Percentiles rank a stretch among this genome's conserved stretches.
Conservation (phyloP, 225 moss, liverwort and hornwort species). For the Lunularia cruciata region DNA sequence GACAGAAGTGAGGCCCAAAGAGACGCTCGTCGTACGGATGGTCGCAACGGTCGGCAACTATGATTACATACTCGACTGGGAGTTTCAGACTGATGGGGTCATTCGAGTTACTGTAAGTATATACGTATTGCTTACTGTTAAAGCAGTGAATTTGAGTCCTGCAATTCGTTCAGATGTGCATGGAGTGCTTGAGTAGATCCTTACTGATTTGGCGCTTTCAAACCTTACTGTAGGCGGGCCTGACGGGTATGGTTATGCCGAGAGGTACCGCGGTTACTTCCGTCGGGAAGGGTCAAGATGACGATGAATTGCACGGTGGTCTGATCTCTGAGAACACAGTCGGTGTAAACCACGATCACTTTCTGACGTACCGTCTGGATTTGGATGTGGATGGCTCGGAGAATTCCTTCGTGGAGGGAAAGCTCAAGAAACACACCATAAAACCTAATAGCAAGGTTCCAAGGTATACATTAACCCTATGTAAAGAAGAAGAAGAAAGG, state of each 20-base stretch:
- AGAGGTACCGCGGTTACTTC: conserved; percentile 31
- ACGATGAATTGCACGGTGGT: conserved; percentile 39
- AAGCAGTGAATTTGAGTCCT: neutral
- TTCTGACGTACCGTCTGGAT: conserved; percentile 54
- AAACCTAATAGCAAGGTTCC: neutral
- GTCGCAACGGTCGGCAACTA: conserved; percentile 60
- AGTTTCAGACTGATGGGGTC: conserved; percentile 69
- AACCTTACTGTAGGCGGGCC: conserved; percentile 54
- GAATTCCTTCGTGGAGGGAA: conserved; percentile 58
- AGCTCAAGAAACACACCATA: conserved; percentile 37
- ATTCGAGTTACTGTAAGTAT: conserved; percentile 50
- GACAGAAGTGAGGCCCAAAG: conserved; percentile 50
- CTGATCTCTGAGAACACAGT: conserved; percentile 65
- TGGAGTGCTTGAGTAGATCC: neutral
- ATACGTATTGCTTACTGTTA: no score
- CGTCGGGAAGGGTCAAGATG: conserved; percentile 9
- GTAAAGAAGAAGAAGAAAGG: no score
- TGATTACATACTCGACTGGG: conserved; percentile 64
- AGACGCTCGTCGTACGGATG: conserved; percentile 66
- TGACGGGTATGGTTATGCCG: conserved; percentile 54
- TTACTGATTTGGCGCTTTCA: no score
- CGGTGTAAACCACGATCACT: conserved; percentile 61
- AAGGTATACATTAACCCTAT: no score
- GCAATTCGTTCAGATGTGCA: neutral
- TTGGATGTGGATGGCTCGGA: conserved; percentile 55